Evolutionary conservation across 202 grass and related monocot species (phyloP).

Genomic region (Digitaria exilis): DNA sequence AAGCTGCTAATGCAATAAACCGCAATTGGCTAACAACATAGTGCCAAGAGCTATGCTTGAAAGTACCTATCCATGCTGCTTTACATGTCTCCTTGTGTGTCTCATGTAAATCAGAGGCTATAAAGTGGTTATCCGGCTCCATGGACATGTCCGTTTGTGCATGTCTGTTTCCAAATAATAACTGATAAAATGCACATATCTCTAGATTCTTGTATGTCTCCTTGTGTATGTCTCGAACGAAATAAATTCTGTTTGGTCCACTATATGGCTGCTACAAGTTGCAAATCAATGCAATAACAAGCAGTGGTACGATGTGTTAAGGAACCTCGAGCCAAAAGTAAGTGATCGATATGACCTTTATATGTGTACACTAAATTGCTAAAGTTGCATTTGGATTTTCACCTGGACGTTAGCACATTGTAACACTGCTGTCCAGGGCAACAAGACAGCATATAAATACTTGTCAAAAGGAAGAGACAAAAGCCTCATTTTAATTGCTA

Average conservation of each 20-base stretch:
- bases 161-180: slow-evolving; percentile 42
- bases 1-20: slow-evolving; percentile 43
- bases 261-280: background rate
- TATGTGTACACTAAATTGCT: slow-evolving; percentile 24
- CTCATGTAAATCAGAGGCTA: slow-evolving; percentile 23
- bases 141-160: slow-evolving; percentile 42
- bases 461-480: slow-evolving; percentile 50
- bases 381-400: slow-evolving; percentile 24
- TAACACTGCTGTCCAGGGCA: background rate
- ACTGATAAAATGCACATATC: slow-evolving; percentile 16
- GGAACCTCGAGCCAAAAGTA: slow-evolving; percentile 8
- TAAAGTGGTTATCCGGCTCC: slow-evolving; percentile 51
- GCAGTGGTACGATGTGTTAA: slow-evolving; percentile 15
- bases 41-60: slow-evolving; percentile 12
- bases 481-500: background rate
- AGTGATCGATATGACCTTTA: slow-evolving; percentile 12
- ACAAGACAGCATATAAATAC: slow-evolving; percentile 3
- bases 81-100: slow-evolving; percentile 36
- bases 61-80: background rate
- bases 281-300: slow-evolving; percentile 37
- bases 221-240: slow-evolving; percentile 45
- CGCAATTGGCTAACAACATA: slow-evolving; percentile 25
- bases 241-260: slow-evolving; percentile 47
- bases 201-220: slow-evolving; percentile 25
- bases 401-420: slow-evolving; percentile 2